Base-by-base conservation (phyloP, 2,329 filamentous ascomycete species). In the Claviceps monticola region DNA sequence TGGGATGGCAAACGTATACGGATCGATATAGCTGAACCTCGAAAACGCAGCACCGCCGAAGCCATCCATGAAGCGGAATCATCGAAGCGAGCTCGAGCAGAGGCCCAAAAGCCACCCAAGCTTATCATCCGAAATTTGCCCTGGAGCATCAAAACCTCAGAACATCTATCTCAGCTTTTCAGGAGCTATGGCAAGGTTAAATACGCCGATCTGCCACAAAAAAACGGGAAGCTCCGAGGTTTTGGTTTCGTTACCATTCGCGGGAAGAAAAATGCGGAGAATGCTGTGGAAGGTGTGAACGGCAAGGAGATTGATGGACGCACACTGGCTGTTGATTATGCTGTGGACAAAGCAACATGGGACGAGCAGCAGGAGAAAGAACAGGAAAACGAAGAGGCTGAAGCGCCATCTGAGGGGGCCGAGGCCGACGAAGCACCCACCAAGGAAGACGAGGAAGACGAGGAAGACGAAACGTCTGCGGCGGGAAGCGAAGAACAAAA, bases 201-300 rank as follows among this genome's bases (percentile, higher is more conserved):
- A 67, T 85, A 84, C 66, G 83, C 86, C 39, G 87, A 87, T 59
- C 72, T 98, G 50, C 94, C 94, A 1, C 88, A 87, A 61, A 78
- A 83, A 59, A 85, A 84, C 56, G 79, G 78, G 17, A 83, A 81
- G 63, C 78, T 95, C 56, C 79, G 86, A 54, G 93, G 93, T 0
- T 98, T 97, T 62, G 93, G 90, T 5, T 96, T 98, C 62, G 83
- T 98, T 54, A 85, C 91, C 11, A 76, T 98, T 66, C 78, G 90
- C 54, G 88, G 90, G 43, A 83, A 78, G 62, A 91, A 89, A 69
- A 95, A 97, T 66, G 91, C 93, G 0, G 87, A 97, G 67, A 88
- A 83, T 65, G 93, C 93, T 2, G 74, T 98, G 53, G 81, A 84
- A 54, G 81, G 76, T 21, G 74, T 97, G 58, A 98, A 97, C 67